Conservation (phyloP, 257 asterid genomes). For the Petrea volubilis region DNA sequence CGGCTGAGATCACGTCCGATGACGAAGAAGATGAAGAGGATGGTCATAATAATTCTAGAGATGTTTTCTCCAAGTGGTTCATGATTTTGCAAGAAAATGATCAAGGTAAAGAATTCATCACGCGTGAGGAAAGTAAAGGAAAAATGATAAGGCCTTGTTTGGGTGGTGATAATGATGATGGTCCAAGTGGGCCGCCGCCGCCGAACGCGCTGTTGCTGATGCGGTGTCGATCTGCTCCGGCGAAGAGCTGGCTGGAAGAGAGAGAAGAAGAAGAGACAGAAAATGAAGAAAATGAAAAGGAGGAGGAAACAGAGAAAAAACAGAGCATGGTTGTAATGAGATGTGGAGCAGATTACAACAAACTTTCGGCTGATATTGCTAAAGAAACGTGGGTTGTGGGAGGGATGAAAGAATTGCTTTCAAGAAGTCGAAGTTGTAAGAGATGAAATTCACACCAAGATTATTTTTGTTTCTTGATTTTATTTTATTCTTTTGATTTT, state of each 20-base stretch:
- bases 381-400: conserved; percentile 76
- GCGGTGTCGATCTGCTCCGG: conserved; percentile 93
- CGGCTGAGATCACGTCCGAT: conserved; percentile 54
- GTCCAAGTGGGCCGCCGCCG: conserved; percentile 43
- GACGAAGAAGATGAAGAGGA: conserved; percentile 57
- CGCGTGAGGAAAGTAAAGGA: conserved; percentile 1
- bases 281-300: neutral
- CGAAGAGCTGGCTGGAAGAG: conserved; percentile 73
- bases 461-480: neutral
- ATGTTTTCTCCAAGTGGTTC: conserved; percentile 81
- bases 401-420: conserved; percentile 55
- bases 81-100: conserved; percentile 67
- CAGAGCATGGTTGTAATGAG: conserved; percentile 49
- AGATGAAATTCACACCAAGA: conserved; percentile 41
- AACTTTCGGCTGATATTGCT: conserved; percentile 55
- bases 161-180: conserved; percentile 7
- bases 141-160: conserved; percentile 4
- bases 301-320: neutral
- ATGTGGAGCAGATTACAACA: conserved; percentile 52
- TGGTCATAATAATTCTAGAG: conserved; percentile 35
- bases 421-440: conserved; percentile 80
- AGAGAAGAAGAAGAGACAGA: conserved; percentile 36
- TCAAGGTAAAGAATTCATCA: conserved; percentile 18
- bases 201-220: conserved; percentile 73
- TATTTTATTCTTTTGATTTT: neutral